Base-by-base conservation (phyloP, 73 alveolate species). In the Paramecium sonneborni region DNA sequence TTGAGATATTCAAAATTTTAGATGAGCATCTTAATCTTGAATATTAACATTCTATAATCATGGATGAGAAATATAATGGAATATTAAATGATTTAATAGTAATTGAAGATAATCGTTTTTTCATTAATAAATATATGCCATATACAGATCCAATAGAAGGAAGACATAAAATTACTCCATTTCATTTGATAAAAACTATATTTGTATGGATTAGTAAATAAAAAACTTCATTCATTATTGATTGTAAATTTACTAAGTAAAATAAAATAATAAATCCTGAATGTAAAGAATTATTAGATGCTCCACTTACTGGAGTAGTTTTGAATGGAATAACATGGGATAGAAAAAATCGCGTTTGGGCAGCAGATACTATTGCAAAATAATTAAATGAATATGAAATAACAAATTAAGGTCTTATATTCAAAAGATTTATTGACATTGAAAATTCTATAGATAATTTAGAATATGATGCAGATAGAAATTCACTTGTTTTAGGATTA, bases 261-360 rank as follows among this genome's bases (percentile, higher is more conserved):
- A 44, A 8, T 15, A 30, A 21, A 5, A 74, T n/a, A 30, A 74
- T 34, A 15, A 38, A 21, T 15, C 86, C 86, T 11, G 24, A 76
- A 15, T 76, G 89, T 74, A 41, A 39, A 1, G 67, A 76, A 44
- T 23, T 58, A 23, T 18, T 76, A 8, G 86, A 30, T 34, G 11
- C 26, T 34, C 26, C 89, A 20, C 14, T 21, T 15, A 76, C 68
- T 76, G 79, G 79, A 21, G 70, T 76, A 6, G 41, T 76, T 8
- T 28, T 44, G 30, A 76, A 76, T 76, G 89, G 89, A 21, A 76
- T 76, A 2, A 41, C 89, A 76, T 76, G 89, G 89, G 70, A 76
- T 39, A 21, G 41, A 38, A 76, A 76, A 41, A 30, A 76, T 76
- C 43, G 38, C 2, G 30, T 76, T n/a, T 76, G 89, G 89, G 70